A percentile compares a stretch with the other conserved stretches of the same genome.
phyloP scores from a whole-genome alignment of 345 rosid species.

The Brassica napus region Da-Ae NC_063444.1:23291501-23292000 shows the following conservation, averaged over 20 bases:
- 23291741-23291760: background rate
- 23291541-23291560: background rate
- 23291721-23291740: background rate
- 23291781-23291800: background rate
- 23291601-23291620: slow-evolving; percentile 16
- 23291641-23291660: background rate
- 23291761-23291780: background rate
- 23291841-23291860: background rate
- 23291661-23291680: slow-evolving; percentile 19
- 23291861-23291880: background rate
- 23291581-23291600: slow-evolving; percentile 10
- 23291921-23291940: background rate
- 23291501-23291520: slow-evolving; percentile 6
- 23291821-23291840: background rate
- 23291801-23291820: background rate
- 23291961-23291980: background rate
- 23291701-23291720: background rate
- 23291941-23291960: background rate
- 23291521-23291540: background rate
- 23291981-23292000: too few species aligned
- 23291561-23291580: background rate
- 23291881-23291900: too few species aligned
- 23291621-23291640: slow-evolving; percentile 11
- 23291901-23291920: background rate
- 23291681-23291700: background rate